A percentile compares a stretch with the other conserved stretches of the same genome.
phyloP scores from a whole-genome alignment of 2,329 filamentous ascomycete genomes.

The Chaetomiaceae sp. region DNA sequence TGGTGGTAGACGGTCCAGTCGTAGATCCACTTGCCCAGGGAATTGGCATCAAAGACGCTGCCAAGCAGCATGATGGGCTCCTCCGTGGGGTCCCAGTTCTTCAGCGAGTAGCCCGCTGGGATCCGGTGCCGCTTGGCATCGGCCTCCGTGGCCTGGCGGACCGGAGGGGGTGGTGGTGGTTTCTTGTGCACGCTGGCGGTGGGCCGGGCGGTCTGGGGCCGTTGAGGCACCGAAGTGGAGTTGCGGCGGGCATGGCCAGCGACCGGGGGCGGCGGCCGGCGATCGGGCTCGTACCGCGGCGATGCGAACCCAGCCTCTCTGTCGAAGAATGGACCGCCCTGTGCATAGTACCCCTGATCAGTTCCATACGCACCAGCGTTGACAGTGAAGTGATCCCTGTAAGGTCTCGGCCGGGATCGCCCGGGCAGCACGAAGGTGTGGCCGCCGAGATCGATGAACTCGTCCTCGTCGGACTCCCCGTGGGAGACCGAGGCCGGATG shows the following conservation, averaged over 20 bases:
- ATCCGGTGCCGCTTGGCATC: conserved; percentile 67
- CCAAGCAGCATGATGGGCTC: conserved; percentile 90
- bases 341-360: conserved; percentile 55
- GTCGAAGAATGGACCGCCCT: conserved; percentile 42
- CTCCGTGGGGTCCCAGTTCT: conserved; percentile 97
- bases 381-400: conserved; percentile 38
- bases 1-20: conserved; percentile 97
- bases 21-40: conserved; percentile 97
- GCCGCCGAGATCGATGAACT: conserved; percentile 52
- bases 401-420: conserved; percentile 45
- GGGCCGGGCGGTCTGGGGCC: conserved; percentile 51
- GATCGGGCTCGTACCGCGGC: conserved; percentile 40
- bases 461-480: conserved; percentile 63
- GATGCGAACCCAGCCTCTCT: conserved; percentile 41
- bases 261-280: conserved; percentile 35
- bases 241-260: conserved; percentile 41
- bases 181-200: conserved; percentile 36
- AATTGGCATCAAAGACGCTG: conserved; percentile 96
- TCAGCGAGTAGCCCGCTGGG: conserved; percentile 84
- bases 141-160: conserved; percentile 51
- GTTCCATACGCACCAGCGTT: conserved; percentile 52
- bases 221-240: conserved; percentile 48
- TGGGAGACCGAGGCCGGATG: conserved; percentile 54
- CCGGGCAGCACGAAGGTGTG: conserved; percentile 51
- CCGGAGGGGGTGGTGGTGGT: conserved; percentile 31